A percentile compares a stretch with the other conserved stretches of the same genome.
Conservation (phyloP, 2,329 filamentous ascomycete species). For the Nannizzia gypsea region DNA sequence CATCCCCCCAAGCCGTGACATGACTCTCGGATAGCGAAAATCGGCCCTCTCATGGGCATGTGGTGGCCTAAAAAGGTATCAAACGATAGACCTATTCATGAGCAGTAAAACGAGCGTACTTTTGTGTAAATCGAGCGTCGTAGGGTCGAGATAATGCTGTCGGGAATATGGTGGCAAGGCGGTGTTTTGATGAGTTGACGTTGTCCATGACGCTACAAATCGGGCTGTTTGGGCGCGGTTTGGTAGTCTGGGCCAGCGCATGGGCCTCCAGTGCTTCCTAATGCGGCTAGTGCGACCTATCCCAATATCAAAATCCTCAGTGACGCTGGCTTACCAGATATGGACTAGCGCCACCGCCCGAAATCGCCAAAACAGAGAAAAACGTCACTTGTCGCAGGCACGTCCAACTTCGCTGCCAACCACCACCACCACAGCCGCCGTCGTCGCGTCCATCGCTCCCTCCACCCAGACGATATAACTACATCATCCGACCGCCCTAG, state of each 20-base stretch:
- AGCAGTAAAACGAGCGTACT: slow-evolving; percentile 41
- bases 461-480: neutral
- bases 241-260: slow-evolving; percentile 32
- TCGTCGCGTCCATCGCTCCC: neutral
- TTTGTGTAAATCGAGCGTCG: slow-evolving; percentile 44
- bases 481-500: neutral
- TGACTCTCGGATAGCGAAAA: slow-evolving; percentile 31
- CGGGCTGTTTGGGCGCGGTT: slow-evolving; percentile 30
- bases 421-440: neutral
- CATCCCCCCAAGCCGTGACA: slow-evolving; percentile 36
- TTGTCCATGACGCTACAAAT: slow-evolving; percentile 30
- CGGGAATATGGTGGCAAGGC: slow-evolving; percentile 24
- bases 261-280: slow-evolving; percentile 31
- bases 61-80: slow-evolving; percentile 52
- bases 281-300: slow-evolving; percentile 33
- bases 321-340: slow-evolving; percentile 11
- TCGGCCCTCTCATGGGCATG: slow-evolving; percentile 28
- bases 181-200: slow-evolving; percentile 34
- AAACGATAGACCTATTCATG: slow-evolving; percentile 50
- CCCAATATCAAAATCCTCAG: slow-evolving; percentile 30
- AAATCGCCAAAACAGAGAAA: neutral
- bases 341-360: slow-evolving; percentile 6
- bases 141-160: slow-evolving; percentile 34
- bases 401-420: neutral
- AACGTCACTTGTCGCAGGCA: neutral